phyloP scores from a whole-genome alignment of 1,139 yeast genomes.

The Geotrichum citri-aurantii region DNA sequence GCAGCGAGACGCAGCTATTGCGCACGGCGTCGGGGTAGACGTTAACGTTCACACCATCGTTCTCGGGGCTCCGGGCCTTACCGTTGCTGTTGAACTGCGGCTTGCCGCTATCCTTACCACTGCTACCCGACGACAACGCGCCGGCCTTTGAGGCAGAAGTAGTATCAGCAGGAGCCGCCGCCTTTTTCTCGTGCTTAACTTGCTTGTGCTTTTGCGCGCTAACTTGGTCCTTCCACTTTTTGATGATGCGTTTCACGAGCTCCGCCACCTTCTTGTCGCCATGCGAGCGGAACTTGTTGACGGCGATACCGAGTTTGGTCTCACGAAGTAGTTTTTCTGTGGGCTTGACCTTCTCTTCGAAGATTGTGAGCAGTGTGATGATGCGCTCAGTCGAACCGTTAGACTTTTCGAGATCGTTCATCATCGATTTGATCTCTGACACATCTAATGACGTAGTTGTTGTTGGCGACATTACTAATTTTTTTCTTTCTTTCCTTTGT shows the following conservation, averaged over 20 bases:
- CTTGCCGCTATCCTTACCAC: conserved; percentile 11
- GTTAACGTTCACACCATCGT: conserved; percentile 70
- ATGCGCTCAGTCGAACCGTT: conserved; percentile 56
- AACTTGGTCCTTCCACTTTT: conserved; percentile 86
- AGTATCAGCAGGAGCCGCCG: conserved; percentile 14
- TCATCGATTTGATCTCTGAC: conserved; percentile 65
- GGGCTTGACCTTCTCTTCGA: conserved; percentile 73
- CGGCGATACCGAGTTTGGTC: conserved; percentile 97
- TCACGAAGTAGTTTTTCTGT: conserved; percentile 80
- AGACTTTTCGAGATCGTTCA: conserved; percentile 68
- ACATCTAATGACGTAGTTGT: conserved; percentile 39
- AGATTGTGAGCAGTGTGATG: conserved; percentile 56
- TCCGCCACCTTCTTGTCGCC: conserved; percentile 58
- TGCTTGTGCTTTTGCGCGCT: conserved; percentile 54
- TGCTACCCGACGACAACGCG: conserved; percentile 19
- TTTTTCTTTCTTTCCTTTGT: neutral
- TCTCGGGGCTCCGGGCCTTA: conserved; percentile 61
- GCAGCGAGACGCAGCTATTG: conserved; percentile 75
- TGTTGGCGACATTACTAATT: neutral
- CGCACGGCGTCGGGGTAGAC: conserved; percentile 72
- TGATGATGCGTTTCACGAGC: conserved; percentile 75
- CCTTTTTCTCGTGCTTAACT: conserved; percentile 10
- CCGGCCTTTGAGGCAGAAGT: conserved; percentile 18
- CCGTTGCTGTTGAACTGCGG: conserved; percentile 27
- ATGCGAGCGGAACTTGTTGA: conserved; percentile 76